phyloP scores from a whole-genome alignment of 2,329 filamentous ascomycete species.

The Pseudomassariella vexata region DNA sequence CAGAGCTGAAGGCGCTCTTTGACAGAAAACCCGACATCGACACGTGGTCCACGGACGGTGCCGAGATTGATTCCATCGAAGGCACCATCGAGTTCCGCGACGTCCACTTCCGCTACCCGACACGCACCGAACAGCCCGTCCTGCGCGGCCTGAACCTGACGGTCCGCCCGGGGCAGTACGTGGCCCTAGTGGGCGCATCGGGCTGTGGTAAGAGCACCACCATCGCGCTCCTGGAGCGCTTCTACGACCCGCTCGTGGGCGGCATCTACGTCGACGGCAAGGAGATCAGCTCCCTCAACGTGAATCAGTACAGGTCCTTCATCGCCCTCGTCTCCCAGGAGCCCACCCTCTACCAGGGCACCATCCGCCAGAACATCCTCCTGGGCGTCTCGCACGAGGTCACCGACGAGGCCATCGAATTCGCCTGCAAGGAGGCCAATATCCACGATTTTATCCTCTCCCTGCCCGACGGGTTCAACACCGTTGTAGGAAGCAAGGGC shows the following conservation, averaged over 20 bases:
- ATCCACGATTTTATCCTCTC: constrained; percentile 90
- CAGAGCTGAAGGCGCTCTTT: constrained; percentile 75
- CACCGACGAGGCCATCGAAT: constrained; percentile 64
- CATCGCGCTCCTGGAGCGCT: constrained; percentile 85
- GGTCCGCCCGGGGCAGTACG: constrained; percentile 73
- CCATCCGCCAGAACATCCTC: constrained; percentile 83
- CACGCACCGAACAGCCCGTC: constrained; percentile 84
- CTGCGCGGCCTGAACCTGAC: constrained; percentile 74
- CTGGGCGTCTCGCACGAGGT: constrained; percentile 67
- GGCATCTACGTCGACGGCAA: constrained; percentile 76
- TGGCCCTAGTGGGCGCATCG: constrained; percentile 87
- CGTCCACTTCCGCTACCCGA: constrained; percentile 92
- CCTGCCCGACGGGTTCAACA: constrained; percentile 79
- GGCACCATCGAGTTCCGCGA: constrained; percentile 84
- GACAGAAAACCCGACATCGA: constrained; percentile 80
- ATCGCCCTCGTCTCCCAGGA: constrained; percentile 91
- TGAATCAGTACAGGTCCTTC: constrained; percentile 78
- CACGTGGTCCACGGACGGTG: constrained; percentile 68
- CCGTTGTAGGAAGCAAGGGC: constrained; percentile 82
- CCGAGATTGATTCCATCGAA: constrained; percentile 56
- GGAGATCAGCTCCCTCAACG: constrained; percentile 74
- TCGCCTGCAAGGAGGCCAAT: constrained; percentile 83
- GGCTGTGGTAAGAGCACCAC: constrained; percentile 94
- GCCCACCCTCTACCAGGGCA: constrained; percentile 90
- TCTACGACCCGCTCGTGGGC: constrained; percentile 84